phyloP scores from a whole-genome alignment of 225 moss, liverwort and hornwort genomes.

The Sphagnum tenellum region DNA sequence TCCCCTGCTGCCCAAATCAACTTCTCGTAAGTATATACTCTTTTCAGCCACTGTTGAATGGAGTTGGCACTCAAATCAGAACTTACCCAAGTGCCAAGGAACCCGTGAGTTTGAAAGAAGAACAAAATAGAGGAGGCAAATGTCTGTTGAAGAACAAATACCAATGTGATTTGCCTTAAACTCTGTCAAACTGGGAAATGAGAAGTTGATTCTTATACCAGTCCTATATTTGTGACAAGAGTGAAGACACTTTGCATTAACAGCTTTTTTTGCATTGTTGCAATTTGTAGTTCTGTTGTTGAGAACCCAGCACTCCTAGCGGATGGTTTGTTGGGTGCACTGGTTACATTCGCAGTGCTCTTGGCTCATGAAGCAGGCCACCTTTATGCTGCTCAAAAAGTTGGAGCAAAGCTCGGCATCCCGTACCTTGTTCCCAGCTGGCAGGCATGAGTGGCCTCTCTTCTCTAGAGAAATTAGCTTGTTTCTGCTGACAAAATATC shows the following conservation, averaged over 20 bases:
- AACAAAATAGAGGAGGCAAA: too few relatives aligned
- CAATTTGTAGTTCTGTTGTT: constrained; percentile 17
- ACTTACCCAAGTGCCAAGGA: too few relatives aligned
- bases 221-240: not conserved
- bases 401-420: constrained; percentile 32
- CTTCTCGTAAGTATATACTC: constrained; percentile 15
- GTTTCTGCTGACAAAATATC: too few relatives aligned
- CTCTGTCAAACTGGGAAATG: too few relatives aligned
- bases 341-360: constrained; percentile 26
- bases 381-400: constrained; percentile 26
- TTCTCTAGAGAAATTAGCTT: too few relatives aligned
- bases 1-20: constrained; percentile 27
- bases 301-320: constrained; percentile 15
- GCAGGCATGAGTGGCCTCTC: constrained; percentile 13
- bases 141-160: too few relatives aligned
- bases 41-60: too few relatives aligned
- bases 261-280: not conserved
- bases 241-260: not conserved
- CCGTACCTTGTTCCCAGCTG: constrained; percentile 47
- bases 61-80: too few relatives aligned
- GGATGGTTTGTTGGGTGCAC: constrained; percentile 21
- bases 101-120: too few relatives aligned
- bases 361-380: constrained; percentile 43
- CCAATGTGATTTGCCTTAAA: too few relatives aligned
- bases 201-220: too few relatives aligned